These are phyloP conservation scores for Fistulifera solaris DNA, from an alignment of 108 stramenopile genomes.

Conservation along the genomic window DNA sequence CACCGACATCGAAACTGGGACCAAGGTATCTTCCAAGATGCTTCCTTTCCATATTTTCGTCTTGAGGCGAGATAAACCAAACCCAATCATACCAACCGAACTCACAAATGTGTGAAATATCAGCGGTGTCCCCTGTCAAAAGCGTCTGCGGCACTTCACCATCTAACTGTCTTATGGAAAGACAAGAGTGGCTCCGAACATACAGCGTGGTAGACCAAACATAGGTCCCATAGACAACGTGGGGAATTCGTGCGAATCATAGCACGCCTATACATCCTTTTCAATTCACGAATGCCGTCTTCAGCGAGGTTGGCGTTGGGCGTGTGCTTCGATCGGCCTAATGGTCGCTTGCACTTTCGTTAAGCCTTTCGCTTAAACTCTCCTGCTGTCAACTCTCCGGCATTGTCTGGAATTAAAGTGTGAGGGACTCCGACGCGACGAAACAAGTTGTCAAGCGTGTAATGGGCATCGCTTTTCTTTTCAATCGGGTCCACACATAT, in stretches of 20 bases:
- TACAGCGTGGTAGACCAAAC: constrained; percentile 12
- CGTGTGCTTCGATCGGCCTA: constrained; percentile 15
- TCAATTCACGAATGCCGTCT: constrained; percentile 17
- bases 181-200: constrained; percentile 16
- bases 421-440: constrained; percentile 19
- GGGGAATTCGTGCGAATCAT: constrained; percentile 9
- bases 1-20: constrained; percentile 11
- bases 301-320: constrained; percentile 23
- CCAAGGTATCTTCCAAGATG: constrained; percentile 21
- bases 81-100: constrained; percentile 35
- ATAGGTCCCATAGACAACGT: constrained; percentile 15
- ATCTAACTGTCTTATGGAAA: constrained; percentile 9
- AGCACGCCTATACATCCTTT: constrained; percentile 9
- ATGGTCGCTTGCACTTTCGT: constrained; percentile 4
- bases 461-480: constrained; percentile 16
- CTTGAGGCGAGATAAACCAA: neutral
- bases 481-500: constrained; percentile 9
- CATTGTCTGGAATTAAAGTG: constrained; percentile 19
- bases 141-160: constrained; percentile 18
- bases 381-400: constrained; percentile 16
- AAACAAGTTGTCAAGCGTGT: constrained; percentile 20
- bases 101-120: constrained; percentile 26
- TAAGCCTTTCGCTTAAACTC: constrained; percentile 16
- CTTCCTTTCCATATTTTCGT: neutral
- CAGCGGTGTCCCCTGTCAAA: constrained; percentile 25